Evolutionary conservation across 192 early-diverging fungal genomes (phyloP).

Genomic region (Allomyces macrogynus): DNA sequence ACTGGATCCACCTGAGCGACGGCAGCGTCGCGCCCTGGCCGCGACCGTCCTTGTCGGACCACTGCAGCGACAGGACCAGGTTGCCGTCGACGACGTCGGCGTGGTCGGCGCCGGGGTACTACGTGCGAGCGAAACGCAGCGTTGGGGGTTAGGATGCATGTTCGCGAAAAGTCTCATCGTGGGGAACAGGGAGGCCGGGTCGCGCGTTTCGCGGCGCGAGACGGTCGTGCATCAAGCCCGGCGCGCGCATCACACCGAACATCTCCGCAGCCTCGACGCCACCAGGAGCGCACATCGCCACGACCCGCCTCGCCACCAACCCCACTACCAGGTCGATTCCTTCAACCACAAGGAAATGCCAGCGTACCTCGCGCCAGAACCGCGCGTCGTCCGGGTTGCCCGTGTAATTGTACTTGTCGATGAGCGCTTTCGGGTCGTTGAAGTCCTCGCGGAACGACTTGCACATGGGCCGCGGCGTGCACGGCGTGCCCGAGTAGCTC

Average conservation of each 20-base stretch:
- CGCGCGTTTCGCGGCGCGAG: too few species aligned
- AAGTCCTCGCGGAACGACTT: neutral
- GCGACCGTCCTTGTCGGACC: slow-evolving; percentile 14
- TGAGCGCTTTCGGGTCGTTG: neutral
- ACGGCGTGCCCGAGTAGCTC: neutral
- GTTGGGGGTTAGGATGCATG: too few species aligned
- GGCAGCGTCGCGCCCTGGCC: slow-evolving; percentile 37
- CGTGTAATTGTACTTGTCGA: neutral
- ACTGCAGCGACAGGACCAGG: slow-evolving; percentile 17
- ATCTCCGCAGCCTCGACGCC: too few species aligned
- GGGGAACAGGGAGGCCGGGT: too few species aligned
- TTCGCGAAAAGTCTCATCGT: too few species aligned
- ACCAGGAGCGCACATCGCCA: too few species aligned
- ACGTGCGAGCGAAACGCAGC: too few species aligned
- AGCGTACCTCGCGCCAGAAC: neutral
- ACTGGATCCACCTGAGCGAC: slow-evolving; percentile 31
- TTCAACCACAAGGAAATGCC: too few species aligned
- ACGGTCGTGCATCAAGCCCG: too few species aligned
- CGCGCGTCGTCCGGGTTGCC: neutral
- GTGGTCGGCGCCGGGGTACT: slow-evolving; percentile 11
- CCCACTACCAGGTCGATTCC: too few species aligned
- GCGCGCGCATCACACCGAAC: too few species aligned
- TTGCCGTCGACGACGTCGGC: slow-evolving; percentile 18
- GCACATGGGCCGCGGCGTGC: neutral
- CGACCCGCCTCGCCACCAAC: too few species aligned